phyloP scores from a whole-genome alignment of 2,329 filamentous ascomycete genomes.

The Sporothrix phasma region DNA sequence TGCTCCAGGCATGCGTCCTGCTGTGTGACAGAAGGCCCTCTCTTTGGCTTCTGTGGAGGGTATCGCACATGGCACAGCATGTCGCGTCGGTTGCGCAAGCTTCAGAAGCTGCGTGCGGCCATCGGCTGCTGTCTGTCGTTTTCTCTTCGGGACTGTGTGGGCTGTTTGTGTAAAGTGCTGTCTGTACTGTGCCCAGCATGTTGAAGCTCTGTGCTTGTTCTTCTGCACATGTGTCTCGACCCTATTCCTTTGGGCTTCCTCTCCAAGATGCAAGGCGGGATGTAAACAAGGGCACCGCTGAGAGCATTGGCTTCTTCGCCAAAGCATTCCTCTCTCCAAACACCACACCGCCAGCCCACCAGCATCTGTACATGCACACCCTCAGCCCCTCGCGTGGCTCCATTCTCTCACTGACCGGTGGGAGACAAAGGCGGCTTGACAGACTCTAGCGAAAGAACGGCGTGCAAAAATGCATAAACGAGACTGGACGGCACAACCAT shows the following conservation, averaged over 20 bases:
- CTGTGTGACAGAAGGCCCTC: background rate
- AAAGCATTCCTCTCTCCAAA: background rate
- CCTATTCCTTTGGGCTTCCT: background rate
- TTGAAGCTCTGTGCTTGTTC: background rate
- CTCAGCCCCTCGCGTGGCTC: background rate
- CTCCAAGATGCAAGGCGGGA: no score
- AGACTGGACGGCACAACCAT: background rate
- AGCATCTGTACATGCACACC: background rate
- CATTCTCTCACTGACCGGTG: background rate
- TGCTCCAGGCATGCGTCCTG: background rate
- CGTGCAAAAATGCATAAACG: background rate
- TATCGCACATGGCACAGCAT: background rate
- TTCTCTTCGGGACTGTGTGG: background rate
- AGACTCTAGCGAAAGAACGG: background rate
- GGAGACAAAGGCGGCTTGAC: background rate
- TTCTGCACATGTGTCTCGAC: background rate
- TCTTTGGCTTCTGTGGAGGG: background rate
- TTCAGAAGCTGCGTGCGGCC: background rate
- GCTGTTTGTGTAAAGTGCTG: background rate
- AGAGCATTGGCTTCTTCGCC: constrained; percentile 1
- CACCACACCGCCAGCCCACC: background rate
- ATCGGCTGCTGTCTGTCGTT: background rate
- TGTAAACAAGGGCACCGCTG: no score
- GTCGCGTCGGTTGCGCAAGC: background rate
- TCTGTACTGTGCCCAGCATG: background rate